These are phyloP conservation scores for Boletus smithii DNA, from an alignment of 1,284 basidiomycete species.

Conservation along the genomic window DNA sequence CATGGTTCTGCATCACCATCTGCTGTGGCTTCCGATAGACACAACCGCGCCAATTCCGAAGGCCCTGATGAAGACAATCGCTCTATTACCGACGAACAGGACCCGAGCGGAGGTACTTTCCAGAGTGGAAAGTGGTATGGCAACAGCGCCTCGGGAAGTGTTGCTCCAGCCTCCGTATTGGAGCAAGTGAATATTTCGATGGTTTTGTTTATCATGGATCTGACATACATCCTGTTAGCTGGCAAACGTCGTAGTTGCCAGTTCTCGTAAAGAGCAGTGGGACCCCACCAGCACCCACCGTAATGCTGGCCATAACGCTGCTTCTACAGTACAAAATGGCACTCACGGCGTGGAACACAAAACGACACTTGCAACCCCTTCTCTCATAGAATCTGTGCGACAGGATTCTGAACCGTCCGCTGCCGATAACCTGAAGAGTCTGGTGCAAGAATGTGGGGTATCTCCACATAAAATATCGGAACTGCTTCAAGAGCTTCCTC, in stretches of 20 bases:
- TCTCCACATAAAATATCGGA: slow-evolving; percentile 86
- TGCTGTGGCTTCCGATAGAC: slow-evolving; percentile 34
- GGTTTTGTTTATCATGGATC: slow-evolving; percentile 8
- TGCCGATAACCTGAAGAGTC: slow-evolving; percentile 73
- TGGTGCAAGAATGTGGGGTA: slow-evolving; percentile 88
- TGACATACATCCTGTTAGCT: slow-evolving; percentile 40
- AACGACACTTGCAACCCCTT: slow-evolving; percentile 25
- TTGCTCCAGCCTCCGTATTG: slow-evolving; percentile 71
- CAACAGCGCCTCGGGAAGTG: slow-evolving; percentile 73
- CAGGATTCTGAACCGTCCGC: slow-evolving; percentile 64
- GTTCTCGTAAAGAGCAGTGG: slow-evolving; percentile 31
- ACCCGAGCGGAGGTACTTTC: slow-evolving; percentile 69
- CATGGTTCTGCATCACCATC: slow-evolving; percentile 37
- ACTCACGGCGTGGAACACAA: slow-evolving; percentile 27
- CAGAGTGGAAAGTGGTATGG: slow-evolving; percentile 83
- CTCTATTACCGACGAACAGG: slow-evolving; percentile 70
- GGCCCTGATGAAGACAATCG: slow-evolving; percentile 55
- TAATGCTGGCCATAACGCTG: slow-evolving; percentile 4
- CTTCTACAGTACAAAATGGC: slow-evolving; percentile 25
- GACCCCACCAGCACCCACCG: slow-evolving; percentile 18
- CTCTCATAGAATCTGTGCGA: slow-evolving; percentile 43
- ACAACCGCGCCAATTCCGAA: slow-evolving; percentile 46
- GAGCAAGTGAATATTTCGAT: slow-evolving; percentile 57
- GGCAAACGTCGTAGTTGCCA: slow-evolving; percentile 54
- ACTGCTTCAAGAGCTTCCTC: slow-evolving; percentile 84